phyloP scores from a whole-genome alignment of 2,329 filamentous ascomycete species.

The Plenodomus biglobosus region DNA sequence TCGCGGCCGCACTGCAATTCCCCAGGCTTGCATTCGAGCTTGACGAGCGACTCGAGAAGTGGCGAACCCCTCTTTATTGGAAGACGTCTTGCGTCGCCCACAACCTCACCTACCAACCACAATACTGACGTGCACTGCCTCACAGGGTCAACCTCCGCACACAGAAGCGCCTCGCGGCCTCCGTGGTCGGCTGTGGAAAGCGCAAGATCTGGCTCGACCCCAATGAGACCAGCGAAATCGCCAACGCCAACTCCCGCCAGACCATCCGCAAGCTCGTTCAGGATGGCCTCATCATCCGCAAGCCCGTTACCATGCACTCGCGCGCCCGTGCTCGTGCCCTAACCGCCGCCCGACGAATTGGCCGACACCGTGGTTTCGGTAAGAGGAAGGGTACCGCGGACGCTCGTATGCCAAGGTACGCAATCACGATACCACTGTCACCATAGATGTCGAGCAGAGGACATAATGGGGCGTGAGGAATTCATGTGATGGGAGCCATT shows the following conservation, averaged over 20 bases:
- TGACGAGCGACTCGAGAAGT: conserved; percentile 29
- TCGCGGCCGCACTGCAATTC: conserved; percentile 15
- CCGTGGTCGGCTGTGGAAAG: conserved; percentile 98
- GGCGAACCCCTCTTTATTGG: conserved; percentile 41
- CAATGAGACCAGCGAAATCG: conserved; percentile 98
- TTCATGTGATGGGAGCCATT: conserved; percentile 14
- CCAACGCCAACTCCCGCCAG: conserved; percentile 99
- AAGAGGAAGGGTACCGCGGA: conserved; percentile 99
- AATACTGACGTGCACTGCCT: conserved; percentile 36
- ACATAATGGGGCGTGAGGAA: conserved; percentile 9
- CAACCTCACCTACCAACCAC: conserved; percentile 18
- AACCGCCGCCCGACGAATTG: conserved; percentile 90
- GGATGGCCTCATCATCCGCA: conserved; percentile 99
- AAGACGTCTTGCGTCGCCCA: conserved; percentile 19
- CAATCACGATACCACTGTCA: conserved; percentile 22
- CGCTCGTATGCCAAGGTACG: conserved; percentile 97
- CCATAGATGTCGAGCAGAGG: conserved; percentile 8
- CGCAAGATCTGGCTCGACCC: conserved; percentile 99
- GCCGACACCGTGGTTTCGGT: conserved; percentile 98
- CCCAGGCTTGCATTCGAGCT: conserved; percentile 26
- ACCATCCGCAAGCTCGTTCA: conserved; percentile 99
- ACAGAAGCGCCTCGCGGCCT: conserved; percentile 99
- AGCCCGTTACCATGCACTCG: conserved; percentile 99
- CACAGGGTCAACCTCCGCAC: conserved; percentile 98
- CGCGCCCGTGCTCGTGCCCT: conserved; percentile 93